A percentile compares a stretch with the other conserved stretches of the same genome.
phyloP scores from a whole-genome alignment of 1,139 yeast genomes.

The Sugiyamaella neomexicana region DNA sequence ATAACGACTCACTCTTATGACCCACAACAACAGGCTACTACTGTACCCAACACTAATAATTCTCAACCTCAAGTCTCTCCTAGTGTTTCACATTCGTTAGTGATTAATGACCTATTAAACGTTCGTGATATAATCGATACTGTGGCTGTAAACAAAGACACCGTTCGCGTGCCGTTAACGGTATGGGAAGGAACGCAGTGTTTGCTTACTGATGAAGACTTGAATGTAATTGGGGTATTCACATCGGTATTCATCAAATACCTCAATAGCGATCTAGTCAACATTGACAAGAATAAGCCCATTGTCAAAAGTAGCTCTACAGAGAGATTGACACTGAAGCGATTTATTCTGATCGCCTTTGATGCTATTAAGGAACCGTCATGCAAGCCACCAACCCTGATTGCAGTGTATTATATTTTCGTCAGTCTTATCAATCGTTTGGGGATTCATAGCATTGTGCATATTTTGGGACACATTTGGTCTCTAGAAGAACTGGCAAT shows the following conservation, averaged over 20 bases:
- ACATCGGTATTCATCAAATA: constrained; percentile 32
- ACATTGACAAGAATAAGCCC: constrained; percentile 20
- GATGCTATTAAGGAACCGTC: constrained; percentile 22
- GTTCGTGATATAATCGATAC: constrained; percentile 27
- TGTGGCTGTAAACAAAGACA: constrained; percentile 18
- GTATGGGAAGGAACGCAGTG: constrained; percentile 41
- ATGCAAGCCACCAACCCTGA: constrained; percentile 21
- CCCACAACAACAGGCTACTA: neutral
- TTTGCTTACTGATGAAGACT: constrained; percentile 33
- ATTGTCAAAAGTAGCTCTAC: constrained; percentile 20
- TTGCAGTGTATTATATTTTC: constrained; percentile 28
- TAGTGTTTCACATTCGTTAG: constrained; percentile 6
- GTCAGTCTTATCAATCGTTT: constrained; percentile 23
- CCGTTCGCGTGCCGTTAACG: constrained; percentile 28
- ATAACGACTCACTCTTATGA: constrained; percentile 2
- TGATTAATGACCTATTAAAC: constrained; percentile 31
- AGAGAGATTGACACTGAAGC: constrained; percentile 30
- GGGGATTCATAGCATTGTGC: constrained; percentile 26
- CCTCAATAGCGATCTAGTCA: constrained; percentile 24
- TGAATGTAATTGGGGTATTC: constrained; percentile 34
- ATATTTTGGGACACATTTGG: constrained; percentile 28
- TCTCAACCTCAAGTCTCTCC: neutral
- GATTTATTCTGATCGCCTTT: constrained; percentile 27
- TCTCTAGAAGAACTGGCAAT: constrained; percentile 26
- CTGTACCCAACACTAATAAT: neutral